Conservation (phyloP, 257 asterid genomes). For the Apocynum venetum region DNA sequence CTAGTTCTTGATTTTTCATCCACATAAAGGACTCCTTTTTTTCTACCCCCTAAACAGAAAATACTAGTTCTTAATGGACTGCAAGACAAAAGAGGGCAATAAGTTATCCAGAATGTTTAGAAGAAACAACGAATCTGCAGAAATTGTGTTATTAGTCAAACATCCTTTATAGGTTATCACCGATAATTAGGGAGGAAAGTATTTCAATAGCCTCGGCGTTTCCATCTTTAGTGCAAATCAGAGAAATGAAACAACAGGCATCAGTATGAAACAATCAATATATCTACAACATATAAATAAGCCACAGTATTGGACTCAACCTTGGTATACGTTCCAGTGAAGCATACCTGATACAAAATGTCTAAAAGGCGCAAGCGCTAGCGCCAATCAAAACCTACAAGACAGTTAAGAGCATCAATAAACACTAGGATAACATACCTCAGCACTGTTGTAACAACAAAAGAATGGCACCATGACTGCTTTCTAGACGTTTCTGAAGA, state of each 20-base stretch:
- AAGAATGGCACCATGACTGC: not conserved
- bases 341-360: too few species aligned
- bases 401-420: not conserved
- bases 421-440: not conserved
- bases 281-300: not conserved
- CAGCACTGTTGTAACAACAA: not conserved
- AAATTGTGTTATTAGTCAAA: not conserved
- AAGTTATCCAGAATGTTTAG: not conserved
- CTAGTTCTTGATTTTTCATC: not conserved
- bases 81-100: not conserved
- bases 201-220: not conserved
- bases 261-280: not conserved
- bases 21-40: not conserved
- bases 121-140: not conserved
- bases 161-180: too few species aligned
- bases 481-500: not conserved
- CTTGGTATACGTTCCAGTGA: too few species aligned
- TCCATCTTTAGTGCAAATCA: not conserved
- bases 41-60: too few species aligned
- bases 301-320: not conserved
- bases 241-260: not conserved
- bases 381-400: not conserved
- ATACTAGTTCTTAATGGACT: not conserved
- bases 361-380: not conserved
- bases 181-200: not conserved